These are phyloP conservation scores for Melaleuca alternifolia DNA, from an alignment of 345 rosid species.

Conservation along the genomic window DNA sequence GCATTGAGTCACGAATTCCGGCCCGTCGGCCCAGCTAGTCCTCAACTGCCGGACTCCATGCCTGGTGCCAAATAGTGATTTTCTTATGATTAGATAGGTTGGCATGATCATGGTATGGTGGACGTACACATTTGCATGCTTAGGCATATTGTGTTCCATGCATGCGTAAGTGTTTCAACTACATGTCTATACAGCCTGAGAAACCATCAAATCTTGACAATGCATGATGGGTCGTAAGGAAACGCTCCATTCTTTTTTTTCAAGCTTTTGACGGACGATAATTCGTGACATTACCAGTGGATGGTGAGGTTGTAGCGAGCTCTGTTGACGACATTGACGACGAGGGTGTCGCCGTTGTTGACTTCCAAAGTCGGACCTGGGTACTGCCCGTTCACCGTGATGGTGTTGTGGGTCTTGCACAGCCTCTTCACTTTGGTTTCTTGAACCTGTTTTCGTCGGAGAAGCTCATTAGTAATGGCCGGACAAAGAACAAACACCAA, in stretches of 20 bases:
- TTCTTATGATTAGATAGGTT: background rate
- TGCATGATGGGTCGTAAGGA: background rate
- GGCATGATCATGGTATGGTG: background rate
- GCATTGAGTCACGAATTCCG: slow-evolving; percentile 89
- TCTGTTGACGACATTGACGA: slow-evolving; percentile 51
- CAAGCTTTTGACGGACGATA: background rate
- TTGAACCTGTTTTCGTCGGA: slow-evolving; percentile 36
- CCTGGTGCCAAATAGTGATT: slow-evolving; percentile 21
- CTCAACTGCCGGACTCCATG: slow-evolving; percentile 83
- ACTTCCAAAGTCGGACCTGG: slow-evolving; percentile 89
- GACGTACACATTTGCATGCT: background rate
- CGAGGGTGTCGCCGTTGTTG: slow-evolving; percentile 62
- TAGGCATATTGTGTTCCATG: slow-evolving; percentile 27
- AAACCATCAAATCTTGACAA: background rate
- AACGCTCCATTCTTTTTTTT: background rate
- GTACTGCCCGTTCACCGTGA: slow-evolving; percentile 90
- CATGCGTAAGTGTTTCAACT: slow-evolving; percentile 19
- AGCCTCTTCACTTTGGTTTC: slow-evolving; percentile 88
- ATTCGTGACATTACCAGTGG: slow-evolving; percentile 52
- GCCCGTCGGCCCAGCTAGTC: slow-evolving; percentile 95
- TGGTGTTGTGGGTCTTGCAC: slow-evolving; percentile 62
- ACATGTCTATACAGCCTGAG: background rate
- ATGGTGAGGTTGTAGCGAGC: slow-evolving; percentile 68
- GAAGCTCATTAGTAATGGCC: background rate
- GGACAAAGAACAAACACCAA: background rate